These are phyloP conservation scores for Plantago coronopus DNA, from an alignment of 305 asterid species.

Conservation along the genomic window DNA sequence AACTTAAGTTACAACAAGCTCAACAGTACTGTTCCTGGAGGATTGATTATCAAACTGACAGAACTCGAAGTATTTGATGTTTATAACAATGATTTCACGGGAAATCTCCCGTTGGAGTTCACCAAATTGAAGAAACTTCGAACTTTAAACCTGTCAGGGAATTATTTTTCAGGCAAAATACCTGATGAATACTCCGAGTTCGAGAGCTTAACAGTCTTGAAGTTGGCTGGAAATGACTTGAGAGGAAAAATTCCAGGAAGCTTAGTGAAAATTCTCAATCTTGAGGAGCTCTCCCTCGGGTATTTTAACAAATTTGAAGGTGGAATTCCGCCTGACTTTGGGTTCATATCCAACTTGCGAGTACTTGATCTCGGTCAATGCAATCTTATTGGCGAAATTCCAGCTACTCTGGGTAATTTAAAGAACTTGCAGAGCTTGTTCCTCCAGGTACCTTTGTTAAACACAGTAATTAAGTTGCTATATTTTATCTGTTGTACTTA, in stretches of 20 bases:
- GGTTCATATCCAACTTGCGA: background rate
- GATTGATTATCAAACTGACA: conserved; percentile 33
- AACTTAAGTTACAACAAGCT: conserved; percentile 53
- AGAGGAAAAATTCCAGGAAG: conserved; percentile 4
- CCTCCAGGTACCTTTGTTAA: background rate
- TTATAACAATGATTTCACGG: conserved; percentile 69
- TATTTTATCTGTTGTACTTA: background rate
- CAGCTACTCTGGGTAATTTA: conserved; percentile 7
- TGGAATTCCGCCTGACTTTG: conserved; percentile 6
- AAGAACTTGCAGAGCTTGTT: conserved; percentile 5
- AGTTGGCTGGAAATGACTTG: background rate
- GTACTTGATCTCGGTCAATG: conserved; percentile 6
- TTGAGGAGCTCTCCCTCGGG: conserved; percentile 8
- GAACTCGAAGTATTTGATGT: conserved; percentile 56
- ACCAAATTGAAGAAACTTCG: conserved; percentile 42
- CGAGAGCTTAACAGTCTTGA: conserved; percentile 40
- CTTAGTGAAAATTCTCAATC: conserved; percentile 4
- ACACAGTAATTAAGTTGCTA: too few species aligned
- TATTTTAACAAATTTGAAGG: conserved; percentile 1
- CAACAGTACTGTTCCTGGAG: conserved; percentile 40
- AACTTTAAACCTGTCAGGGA: conserved; percentile 54
- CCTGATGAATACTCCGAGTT: conserved; percentile 71
- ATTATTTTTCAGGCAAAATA: conserved; percentile 61
- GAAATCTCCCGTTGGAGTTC: conserved; percentile 60
- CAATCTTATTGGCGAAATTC: conserved; percentile 2